Conservation (phyloP, 441 rosid genomes). For the Rhodomyrtus psidioides region DNA sequence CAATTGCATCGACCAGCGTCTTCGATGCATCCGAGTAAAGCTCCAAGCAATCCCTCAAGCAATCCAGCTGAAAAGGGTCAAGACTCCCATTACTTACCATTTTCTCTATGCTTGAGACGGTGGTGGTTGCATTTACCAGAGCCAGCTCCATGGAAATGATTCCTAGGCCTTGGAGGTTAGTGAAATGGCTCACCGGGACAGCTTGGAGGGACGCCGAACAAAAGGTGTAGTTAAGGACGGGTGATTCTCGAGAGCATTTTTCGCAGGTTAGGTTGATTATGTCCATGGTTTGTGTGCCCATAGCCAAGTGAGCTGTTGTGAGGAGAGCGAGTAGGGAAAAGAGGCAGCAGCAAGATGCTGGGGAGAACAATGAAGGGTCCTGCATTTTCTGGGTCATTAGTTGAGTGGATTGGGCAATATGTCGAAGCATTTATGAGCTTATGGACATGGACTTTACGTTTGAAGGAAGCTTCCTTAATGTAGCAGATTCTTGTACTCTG, state of each 20-base stretch:
- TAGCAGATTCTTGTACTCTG: background rate
- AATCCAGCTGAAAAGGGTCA: slow-evolving; percentile 13
- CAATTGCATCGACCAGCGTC: slow-evolving; percentile 30
- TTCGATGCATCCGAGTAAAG: slow-evolving; percentile 29
- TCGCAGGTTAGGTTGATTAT: slow-evolving; percentile 33
- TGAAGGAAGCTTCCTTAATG: slow-evolving; percentile 16
- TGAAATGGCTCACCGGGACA: slow-evolving; percentile 29
- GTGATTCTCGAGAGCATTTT: slow-evolving; percentile 30
- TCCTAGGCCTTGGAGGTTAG: slow-evolving; percentile 41
- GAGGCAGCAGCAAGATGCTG: background rate
- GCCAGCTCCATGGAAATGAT: slow-evolving; percentile 49
- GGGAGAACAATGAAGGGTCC: background rate
- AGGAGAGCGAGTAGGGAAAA: slow-evolving; percentile 1
- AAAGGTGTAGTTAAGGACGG: slow-evolving; percentile 22
- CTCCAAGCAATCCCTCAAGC: slow-evolving; percentile 40
- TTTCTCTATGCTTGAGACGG: slow-evolving; percentile 27
- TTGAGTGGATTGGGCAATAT: background rate
- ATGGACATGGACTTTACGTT: background rate
- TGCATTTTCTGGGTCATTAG: background rate
- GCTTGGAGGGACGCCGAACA: slow-evolving; percentile 31
- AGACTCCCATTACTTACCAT: slow-evolving; percentile 14
- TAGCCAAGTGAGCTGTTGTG: background rate
- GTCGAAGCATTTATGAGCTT: background rate
- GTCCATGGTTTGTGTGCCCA: slow-evolving; percentile 1
- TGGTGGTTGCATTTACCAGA: slow-evolving; percentile 37